A percentile compares a stretch with the other conserved stretches of the same genome.
These are phyloP conservation scores for Lichtheimia ornata DNA, from an alignment of 371 early-diverging fungal species.

Conservation along the genomic window DNA sequence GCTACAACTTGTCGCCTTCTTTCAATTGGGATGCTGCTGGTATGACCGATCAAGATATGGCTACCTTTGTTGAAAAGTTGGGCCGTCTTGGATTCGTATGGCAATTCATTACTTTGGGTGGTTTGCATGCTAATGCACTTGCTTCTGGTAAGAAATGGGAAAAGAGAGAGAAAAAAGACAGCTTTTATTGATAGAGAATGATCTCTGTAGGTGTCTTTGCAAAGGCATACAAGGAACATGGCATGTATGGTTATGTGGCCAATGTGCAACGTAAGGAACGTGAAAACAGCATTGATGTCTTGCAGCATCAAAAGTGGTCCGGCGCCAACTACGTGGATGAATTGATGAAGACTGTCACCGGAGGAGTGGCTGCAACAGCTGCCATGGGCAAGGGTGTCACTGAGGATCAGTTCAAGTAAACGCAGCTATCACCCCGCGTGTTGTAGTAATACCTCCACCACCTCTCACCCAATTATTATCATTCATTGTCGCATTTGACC, in stretches of 20 bases:
- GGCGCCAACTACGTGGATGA: conserved; percentile 96
- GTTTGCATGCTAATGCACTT: conserved; percentile 93
- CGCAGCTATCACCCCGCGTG: too few species aligned
- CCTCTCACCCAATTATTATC: too few species aligned
- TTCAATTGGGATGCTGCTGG: conserved; percentile 99
- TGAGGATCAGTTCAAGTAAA: conserved; percentile 69
- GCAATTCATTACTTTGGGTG: conserved; percentile 99
- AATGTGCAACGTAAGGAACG: conserved; percentile 96
- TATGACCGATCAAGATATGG: conserved; percentile 89
- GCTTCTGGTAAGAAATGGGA: conserved; percentile 45
- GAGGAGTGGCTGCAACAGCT: conserved; percentile 95
- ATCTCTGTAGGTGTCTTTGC: conserved; percentile 80
- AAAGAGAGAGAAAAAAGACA: background rate
- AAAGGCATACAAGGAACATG: conserved; percentile 83
- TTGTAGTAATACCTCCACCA: too few species aligned
- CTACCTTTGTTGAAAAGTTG: conserved; percentile 76
- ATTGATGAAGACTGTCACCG: conserved; percentile 89
- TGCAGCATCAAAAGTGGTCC: conserved; percentile 97
- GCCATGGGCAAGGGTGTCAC: conserved; percentile 96
- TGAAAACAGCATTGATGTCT: conserved; percentile 87
- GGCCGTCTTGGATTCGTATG: conserved; percentile 93
- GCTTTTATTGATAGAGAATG: background rate
- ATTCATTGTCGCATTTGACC: too few species aligned
- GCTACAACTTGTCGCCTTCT: conserved; percentile 97
- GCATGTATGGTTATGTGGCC: conserved; percentile 96